phyloP scores from a whole-genome alignment of 148 eudicot genomes.

The Chenopodium suecicum region DNA sequence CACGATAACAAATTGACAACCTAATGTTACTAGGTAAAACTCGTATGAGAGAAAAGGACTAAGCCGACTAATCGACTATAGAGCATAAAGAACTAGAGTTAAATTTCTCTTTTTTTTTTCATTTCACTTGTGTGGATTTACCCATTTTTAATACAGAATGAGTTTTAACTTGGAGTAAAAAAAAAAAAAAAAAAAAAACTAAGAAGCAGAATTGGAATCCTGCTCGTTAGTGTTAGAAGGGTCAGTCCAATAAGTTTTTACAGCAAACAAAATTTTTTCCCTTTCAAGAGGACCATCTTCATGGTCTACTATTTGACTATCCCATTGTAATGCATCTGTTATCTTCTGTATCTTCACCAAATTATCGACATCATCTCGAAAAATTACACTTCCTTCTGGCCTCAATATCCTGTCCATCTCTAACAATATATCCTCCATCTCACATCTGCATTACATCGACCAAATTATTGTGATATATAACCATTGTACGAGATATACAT shows the following conservation, averaged over 20 bases:
- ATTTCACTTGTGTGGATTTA: too few relatives aligned
- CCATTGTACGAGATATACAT: too few relatives aligned
- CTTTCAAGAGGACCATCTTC: slow-evolving; percentile 73
- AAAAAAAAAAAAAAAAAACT: not conserved
- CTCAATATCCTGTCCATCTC: slow-evolving; percentile 78
- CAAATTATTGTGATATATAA: not conserved
- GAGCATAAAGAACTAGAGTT: too few relatives aligned
- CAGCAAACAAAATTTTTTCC: slow-evolving; percentile 73
- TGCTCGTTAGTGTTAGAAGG: slow-evolving; percentile 39
- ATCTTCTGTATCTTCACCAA: slow-evolving; percentile 55
- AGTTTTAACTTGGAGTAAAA: not conserved
- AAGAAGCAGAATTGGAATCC: not conserved
- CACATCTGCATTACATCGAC: slow-evolving; percentile 43
- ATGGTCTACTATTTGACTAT: slow-evolving; percentile 69
- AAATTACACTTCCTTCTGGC: slow-evolving; percentile 70
- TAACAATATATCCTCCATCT: slow-evolving; percentile 65
- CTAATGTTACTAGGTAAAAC: too few relatives aligned
- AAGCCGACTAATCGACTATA: too few relatives aligned
- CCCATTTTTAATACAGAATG: not conserved
- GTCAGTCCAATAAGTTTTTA: slow-evolving; percentile 71
- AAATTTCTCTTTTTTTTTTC: too few relatives aligned
- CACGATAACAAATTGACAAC: too few relatives aligned
- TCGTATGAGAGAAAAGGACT: too few relatives aligned
- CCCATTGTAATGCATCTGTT: slow-evolving; percentile 60
- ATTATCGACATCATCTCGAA: slow-evolving; percentile 69